Conservation (phyloP, 371 early-diverging fungal species). For the Lichtheimia ramosa region DNA sequence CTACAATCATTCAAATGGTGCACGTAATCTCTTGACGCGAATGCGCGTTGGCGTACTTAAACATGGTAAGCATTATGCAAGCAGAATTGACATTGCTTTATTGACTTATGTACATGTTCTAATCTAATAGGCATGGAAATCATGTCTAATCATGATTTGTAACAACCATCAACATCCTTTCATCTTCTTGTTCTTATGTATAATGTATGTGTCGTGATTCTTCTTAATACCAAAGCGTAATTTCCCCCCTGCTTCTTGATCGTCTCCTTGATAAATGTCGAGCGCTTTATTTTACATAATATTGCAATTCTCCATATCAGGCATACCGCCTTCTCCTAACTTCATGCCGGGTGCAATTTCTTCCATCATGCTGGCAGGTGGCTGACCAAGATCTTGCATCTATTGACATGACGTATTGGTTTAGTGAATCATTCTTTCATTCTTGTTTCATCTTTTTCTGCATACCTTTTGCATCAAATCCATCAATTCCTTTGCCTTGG, state of each 20-base stretch:
- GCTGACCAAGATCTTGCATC: conserved; percentile 96
- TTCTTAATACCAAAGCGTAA: too few species aligned
- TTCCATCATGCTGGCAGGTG: conserved; percentile 86
- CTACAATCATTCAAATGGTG: conserved; percentile 84
- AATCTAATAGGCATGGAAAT: conserved; percentile 12
- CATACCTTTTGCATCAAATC: conserved; percentile 87
- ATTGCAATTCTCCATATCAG: conserved; percentile 55
- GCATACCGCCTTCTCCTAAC: conserved; percentile 71
- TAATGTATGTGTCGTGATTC: too few species aligned
- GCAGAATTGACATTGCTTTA: neutral
- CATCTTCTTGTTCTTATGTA: too few species aligned
- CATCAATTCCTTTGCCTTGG: conserved; percentile 68
- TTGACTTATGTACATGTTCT: neutral
- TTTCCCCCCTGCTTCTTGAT: too few species aligned
- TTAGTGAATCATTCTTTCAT: too few species aligned
- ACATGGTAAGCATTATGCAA: conserved; percentile 4
- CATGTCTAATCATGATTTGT: conserved; percentile 6
- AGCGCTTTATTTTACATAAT: conserved; percentile 41
- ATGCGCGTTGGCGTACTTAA: conserved; percentile 72
- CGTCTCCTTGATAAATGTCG: neutral
- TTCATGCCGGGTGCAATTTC: conserved; percentile 90
- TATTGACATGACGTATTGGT: conserved; percentile 13
- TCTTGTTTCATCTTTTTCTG: neutral
- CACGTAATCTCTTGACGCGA: conserved; percentile 74
- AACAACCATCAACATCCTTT: neutral